Evolutionary conservation across 139 green algal genomes (phyloP), one percentile per base, ranked within the genome.

Genomic region (Volvox africanus): DNA sequence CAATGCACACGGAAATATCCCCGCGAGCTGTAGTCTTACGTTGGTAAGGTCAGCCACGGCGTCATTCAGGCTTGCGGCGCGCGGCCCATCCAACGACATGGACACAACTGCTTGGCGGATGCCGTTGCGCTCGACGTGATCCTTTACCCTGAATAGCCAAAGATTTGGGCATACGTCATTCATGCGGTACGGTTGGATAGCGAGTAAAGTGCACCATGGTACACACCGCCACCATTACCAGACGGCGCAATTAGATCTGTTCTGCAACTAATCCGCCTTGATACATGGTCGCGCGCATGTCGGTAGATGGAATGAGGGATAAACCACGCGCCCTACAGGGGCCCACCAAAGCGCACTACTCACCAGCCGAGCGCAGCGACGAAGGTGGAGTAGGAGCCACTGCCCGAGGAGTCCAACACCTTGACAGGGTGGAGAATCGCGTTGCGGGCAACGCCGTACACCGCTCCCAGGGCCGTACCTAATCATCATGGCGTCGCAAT

Each of bases 391-490:
- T 94, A 96, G 73, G 73, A 87, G 13, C 95, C 95, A 80, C 78
- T 87, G 76, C 91, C 93, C 20, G 67, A 30, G 21, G 55, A 55
- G 62, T 89, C 93, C 26, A 94, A 32, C 3, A 92, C 93, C 91
- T 95, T 95, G 69, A 96, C 92, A 32, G 94, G 87, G 85, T 97
- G 95, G 1, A 97, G 91, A 13, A 87, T 95, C n/a, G 94, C 95
- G n/a, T 90, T 91, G 61, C 95, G 95, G 3, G 96, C 96, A 18
- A 98, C 93, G 21, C 96, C 96, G 88, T 96, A 95, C 13, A 86
- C 94, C 18, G 79, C 68, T 14, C 96, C 96, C 1, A 93, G 83
- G 20, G 94, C 93, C 1, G 92, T 97, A 44, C 85, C 44, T 55
- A 55, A 9, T 9, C 5, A 55, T 55, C 9, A 55, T 55, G 5